Evolutionary conservation across 345 rosid genomes (phyloP).

Genomic region (Acer negundo): DNA sequence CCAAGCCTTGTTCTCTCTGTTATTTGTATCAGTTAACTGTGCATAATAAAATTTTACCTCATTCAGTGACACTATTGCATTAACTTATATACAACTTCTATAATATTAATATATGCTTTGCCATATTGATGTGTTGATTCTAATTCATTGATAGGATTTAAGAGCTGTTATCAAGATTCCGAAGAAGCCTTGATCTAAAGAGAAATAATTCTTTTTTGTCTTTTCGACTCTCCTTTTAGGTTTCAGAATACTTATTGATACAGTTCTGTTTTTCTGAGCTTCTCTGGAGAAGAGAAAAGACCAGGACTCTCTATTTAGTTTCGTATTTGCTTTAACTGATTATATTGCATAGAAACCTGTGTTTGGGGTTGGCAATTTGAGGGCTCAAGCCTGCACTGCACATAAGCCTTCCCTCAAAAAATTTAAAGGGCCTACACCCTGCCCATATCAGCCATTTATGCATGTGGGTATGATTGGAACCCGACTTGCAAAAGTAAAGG

Average conservation of each 20-base stretch:
- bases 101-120: background rate
- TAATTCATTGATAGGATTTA: conserved; percentile 7
- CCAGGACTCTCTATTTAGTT: no score
- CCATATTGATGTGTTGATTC: background rate
- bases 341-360: background rate
- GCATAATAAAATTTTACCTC: background rate
- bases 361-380: no score
- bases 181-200: background rate
- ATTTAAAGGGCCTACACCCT: no score
- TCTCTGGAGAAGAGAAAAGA: no score
- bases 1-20: background rate
- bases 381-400: no score
- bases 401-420: no score
- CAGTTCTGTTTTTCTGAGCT: background rate
- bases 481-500: no score
- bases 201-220: background rate
- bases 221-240: background rate
- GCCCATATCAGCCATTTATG: no score
- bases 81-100: background rate
- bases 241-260: background rate
- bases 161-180: background rate
- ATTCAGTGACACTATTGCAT: background rate
- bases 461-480: no score
- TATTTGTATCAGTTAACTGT: background rate
- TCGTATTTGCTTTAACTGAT: background rate